phyloP scores from a whole-genome alignment of 2,329 filamentous ascomycete species.

The Anthostomella pinea region DNA sequence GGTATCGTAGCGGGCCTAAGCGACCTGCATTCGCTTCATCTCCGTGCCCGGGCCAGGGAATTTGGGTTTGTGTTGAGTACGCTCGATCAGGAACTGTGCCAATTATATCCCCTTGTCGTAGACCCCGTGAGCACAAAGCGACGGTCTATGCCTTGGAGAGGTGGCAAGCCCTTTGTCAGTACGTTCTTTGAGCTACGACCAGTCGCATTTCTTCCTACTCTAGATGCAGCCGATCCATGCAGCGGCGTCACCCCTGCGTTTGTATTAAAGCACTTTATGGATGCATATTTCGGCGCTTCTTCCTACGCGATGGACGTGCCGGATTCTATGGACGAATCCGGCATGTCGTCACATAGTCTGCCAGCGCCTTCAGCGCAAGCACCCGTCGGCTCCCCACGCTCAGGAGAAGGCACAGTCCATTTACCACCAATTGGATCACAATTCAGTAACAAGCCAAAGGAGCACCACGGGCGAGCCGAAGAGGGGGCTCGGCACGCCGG shows the following conservation, averaged over 20 bases:
- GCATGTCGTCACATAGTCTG: background rate
- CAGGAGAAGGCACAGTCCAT: too few relatives aligned
- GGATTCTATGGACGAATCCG: background rate
- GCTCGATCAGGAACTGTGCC: background rate
- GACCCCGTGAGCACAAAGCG: background rate
- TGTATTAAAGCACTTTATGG: background rate
- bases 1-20: background rate
- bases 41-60: background rate
- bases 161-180: background rate
- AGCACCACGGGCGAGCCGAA: too few relatives aligned
- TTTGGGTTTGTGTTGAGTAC: background rate
- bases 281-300: background rate
- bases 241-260: background rate
- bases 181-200: slow-evolving; percentile 1
- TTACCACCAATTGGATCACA: too few relatives aligned
- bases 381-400: too few relatives aligned
- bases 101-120: background rate
- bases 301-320: background rate
- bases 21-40: background rate
- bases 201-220: background rate
- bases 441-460: too few relatives aligned
- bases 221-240: background rate
- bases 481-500: too few relatives aligned
- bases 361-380: background rate
- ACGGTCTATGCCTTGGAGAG: background rate